Evolutionary conservation across 176 grass and related monocot species (phyloP).

Genomic region (Urochloa ruziziensis): DNA sequence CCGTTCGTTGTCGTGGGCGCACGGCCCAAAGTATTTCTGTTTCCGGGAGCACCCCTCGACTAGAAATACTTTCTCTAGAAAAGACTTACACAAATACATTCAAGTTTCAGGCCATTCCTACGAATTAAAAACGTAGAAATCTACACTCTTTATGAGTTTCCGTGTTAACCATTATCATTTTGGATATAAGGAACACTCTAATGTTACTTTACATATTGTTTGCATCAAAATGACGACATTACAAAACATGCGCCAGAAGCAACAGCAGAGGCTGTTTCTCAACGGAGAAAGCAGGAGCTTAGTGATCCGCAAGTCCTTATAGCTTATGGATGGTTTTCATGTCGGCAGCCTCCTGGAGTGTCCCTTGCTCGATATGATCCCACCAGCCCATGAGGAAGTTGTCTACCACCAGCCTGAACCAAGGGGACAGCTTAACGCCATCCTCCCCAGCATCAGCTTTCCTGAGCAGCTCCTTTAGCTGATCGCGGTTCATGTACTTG

Average conservation of each 20-base stretch:
- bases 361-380: conserved; percentile 83
- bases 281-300: not conserved
- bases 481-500: conserved; percentile 68
- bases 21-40: not conserved
- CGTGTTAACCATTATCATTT: not conserved
- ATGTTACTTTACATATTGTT: not conserved
- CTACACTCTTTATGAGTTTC: not conserved
- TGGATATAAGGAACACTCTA: not conserved
- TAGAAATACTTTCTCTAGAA: no score
- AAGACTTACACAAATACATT: no score
- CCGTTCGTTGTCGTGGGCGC: not conserved
- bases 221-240: not conserved
- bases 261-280: not conserved
- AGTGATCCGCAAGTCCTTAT: conserved; percentile 15
- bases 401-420: conserved; percentile 91
- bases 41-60: no score
- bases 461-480: conserved; percentile 65
- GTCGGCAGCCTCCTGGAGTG: conserved; percentile 48
- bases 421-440: conserved; percentile 74
- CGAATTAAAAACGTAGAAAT: not conserved
- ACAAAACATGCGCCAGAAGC: not conserved
- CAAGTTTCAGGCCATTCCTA: not conserved
- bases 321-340: conserved; percentile 87
- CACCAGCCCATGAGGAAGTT: conserved; percentile 92
- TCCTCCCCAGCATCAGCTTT: conserved; percentile 76